Base-by-base conservation (phyloP, 106 monocot genomes). In the Ottelia alismoides region DNA sequence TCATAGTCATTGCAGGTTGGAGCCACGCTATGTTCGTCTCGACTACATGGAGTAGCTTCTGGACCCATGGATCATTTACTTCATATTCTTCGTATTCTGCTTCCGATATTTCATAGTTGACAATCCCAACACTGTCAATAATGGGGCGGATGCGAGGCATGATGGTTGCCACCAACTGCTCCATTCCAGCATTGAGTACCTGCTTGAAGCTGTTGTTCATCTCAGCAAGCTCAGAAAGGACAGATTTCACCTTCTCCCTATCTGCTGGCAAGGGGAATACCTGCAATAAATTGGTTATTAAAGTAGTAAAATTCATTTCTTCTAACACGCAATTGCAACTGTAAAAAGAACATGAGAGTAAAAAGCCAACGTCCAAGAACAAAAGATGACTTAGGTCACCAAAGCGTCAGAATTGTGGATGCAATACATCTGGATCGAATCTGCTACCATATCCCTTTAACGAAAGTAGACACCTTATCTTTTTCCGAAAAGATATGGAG, bases 61-160 rank as follows among this genome's bases (percentile, higher is more conserved):
- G 85, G 4, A 81, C 78, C 91, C 91, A 91, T 18, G 91, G 91
- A 29, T 91, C 91, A 7, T 91, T 91, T 51, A 81, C 52, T 63
- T 91, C 91, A 23, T 91, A 85, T 47, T 91, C 91, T 43, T 75
- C 91, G 22, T 91, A 91, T 22, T 85, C 85, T 0, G 81, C 65
- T 60, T 91, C 91, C 0, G 78, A 67, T 23, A 91, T 74, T 62
- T 91, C 91, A 49, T 91, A 91, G 67, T 75, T 81, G 57, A 91
- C 61, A 23, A 78, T 85, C 0, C 76, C 84, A n/a, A 91, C 81
- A 26, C 57, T 67, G 78, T 91, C 91, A 3, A 91, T 78, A 6
- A 85, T 73, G 7, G 81, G 85, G 49, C 85, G 85, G 52, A 85
- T 71, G 26, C 91, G 84, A 2, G 85, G 81, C 0, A 75, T 58